Percentiles rank a stretch among this genome's conserved stretches.
Evolutionary conservation across 352 stramenopile species (phyloP).

Genomic region (Pythium periplocum): DNA sequence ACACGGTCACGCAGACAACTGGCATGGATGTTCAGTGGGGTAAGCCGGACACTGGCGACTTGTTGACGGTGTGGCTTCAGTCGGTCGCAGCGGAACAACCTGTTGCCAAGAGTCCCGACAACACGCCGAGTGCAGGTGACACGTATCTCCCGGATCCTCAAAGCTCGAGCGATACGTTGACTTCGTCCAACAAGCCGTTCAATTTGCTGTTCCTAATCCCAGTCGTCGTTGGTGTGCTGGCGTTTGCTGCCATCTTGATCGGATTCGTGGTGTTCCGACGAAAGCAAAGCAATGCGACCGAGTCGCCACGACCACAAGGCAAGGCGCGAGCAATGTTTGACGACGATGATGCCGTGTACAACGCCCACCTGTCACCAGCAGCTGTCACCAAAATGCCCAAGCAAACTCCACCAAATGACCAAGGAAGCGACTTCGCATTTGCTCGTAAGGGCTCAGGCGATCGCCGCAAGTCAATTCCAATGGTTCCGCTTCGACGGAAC

Average conservation of each 20-base stretch:
- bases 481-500: slow-evolving; percentile 15
- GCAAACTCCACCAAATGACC: no score
- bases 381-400: no score
- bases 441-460: slow-evolving; percentile 3
- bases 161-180: no score
- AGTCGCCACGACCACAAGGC: neutral
- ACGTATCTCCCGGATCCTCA: no score
- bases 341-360: no score
- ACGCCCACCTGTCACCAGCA: no score
- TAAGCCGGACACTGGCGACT: slow-evolving; percentile 10
- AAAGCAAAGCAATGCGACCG: slow-evolving; percentile 11
- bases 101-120: no score
- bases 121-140: no score
- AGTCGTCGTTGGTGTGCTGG: slow-evolving; percentile 16
- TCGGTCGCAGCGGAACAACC: slow-evolving; percentile 9
- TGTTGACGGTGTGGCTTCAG: slow-evolving; percentile 18
- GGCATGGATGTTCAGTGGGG: slow-evolving; percentile 7
- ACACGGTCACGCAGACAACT: neutral
- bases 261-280: slow-evolving; percentile 17
- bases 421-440: neutral
- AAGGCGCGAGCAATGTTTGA: no score
- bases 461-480: slow-evolving; percentile 12
- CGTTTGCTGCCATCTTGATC: slow-evolving; percentile 10
- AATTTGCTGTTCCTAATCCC: slow-evolving; percentile 16
- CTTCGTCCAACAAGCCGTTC: slow-evolving; percentile 1